Base-by-base conservation (phyloP, 257 asterid genomes). In the Fraxinus americana region DNA sequence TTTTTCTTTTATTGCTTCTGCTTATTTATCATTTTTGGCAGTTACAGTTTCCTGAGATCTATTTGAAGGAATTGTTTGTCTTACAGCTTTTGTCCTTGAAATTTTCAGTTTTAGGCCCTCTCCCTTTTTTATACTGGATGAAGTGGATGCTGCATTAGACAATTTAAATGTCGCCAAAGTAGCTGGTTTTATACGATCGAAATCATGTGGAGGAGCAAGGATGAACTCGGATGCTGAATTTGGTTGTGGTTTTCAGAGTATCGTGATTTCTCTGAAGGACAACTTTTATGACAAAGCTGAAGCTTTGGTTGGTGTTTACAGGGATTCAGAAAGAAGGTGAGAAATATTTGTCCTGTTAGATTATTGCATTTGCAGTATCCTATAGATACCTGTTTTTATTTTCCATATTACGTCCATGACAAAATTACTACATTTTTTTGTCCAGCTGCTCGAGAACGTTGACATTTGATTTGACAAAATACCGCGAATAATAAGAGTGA, bases 141-240 rank as follows among this genome's bases (percentile, higher is more conserved):
- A 96, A 92, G 99, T 96, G 82, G 99, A 96, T 83, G 99, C 99
- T 75, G 99, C 99, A 21, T 79, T 96, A 78, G 99, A 96, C 72
- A 96, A 93, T 83, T 77, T 93, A 70, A 96, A 96, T 78, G 99
- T 96, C 11, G 98, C 98, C 78, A 96, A 96, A 85, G 97, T 96
- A 32, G 99, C 99, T 70, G 92, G 99, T 85, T 96, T 96, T 75
- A 91, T 96, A 72, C 91, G 95, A 85, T 85, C 97, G 78, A 93
- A 91, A 85, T 96, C 98, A 21, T 96, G 98, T 76, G 93, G 85
- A 79, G 94, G 94, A 71, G 93, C 90, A 77, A 81, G 93, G 72
- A 4, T 74, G 67, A 88, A 80, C 39, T 57, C 75, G 78, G 91
- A 88, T 75, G 78, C 73, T 23, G 90, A 87, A 25, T 90, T 81